Base-by-base conservation (phyloP, 2,329 filamentous ascomycete species). In the Colletotrichum tropicicola region DNA sequence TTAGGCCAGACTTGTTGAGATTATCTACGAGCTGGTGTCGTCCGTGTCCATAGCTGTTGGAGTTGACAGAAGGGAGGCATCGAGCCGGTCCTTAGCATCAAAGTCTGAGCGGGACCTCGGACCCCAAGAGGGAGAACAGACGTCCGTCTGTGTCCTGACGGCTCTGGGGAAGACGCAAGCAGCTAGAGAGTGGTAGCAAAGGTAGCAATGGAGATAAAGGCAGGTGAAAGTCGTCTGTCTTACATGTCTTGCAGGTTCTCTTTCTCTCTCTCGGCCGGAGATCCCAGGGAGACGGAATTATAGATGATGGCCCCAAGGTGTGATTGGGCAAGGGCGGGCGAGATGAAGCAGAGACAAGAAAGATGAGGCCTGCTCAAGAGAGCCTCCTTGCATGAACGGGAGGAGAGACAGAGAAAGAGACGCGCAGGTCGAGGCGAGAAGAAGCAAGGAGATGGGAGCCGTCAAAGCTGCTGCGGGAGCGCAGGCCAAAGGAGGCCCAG, bases 351-450 rank as follows among this genome's bases (percentile, higher is more conserved):
- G 48, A 64, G 61, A 55, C 57, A 61, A 48, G 53, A 56, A 47
- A 48, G 47, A 52, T 45, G 28, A 43, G 56, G 32, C 32, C 30
- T 39, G 28, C 25, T 28, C 56, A 17, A 44, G 13, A 54, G 48
- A 12, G 21, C 27, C 30, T 35, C 49, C 57, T 61, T 65, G 61
- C 61, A 65, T 65, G 28, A 65, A 49, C 48, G 27, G 32, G 57
- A 49, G 57, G 57, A 61, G 43, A 61, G 61, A 65, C 43, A 60
- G 32, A 64, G 56, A 43, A 35, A 30, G 60, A 53, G 57, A 43
- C 30, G n/a, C 17, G 19, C 23, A 51, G n/a, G 39, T 13, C 39
- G 27, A 39, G 43, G 23, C 58, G 21, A 23, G 44, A 37, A 61
- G 37, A 65, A 65, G 61, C 49, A 65, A 55, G 43, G 57, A 65